A percentile compares a stretch with the other conserved stretches of the same genome.
phyloP scores from a whole-genome alignment of 179 eudicot species.

The Silene noctiflora region DNA sequence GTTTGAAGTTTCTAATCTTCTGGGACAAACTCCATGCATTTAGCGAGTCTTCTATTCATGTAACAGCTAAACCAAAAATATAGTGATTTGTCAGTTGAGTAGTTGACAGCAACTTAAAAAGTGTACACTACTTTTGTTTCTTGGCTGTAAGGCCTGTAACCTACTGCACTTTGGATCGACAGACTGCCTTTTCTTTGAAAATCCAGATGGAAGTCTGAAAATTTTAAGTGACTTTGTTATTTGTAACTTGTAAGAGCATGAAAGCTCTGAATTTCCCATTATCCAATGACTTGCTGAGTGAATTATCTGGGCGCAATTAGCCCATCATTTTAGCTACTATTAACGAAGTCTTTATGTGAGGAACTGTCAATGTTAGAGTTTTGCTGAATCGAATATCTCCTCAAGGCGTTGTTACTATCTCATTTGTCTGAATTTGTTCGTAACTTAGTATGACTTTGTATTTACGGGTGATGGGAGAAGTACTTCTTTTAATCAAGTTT shows the following conservation, averaged over 20 bases:
- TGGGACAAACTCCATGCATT: neutral
- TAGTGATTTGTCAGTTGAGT: neutral
- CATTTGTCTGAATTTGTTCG: no score
- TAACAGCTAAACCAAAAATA: neutral
- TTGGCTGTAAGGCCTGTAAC: no score
- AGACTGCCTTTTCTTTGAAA: neutral
- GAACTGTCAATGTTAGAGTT: neutral
- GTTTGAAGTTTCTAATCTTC: slow-evolving; percentile 6
- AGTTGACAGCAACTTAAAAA: neutral
- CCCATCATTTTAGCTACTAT: neutral
- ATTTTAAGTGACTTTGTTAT: neutral
- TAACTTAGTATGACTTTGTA: no score
- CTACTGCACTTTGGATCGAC: neutral
- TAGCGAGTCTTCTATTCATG: neutral
- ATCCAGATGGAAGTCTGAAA: neutral
- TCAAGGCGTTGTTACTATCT: no score
- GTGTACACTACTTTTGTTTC: neutral
- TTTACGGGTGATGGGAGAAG: no score
- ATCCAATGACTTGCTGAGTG: no score
- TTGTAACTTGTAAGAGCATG: neutral
- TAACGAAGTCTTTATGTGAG: neutral
- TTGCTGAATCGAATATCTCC: neutral
- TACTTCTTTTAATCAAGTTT: no score
- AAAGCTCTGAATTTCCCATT: no score
- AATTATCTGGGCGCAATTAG: neutral